Evolutionary conservation across 169 alveolate species (phyloP).

Genomic region (Plasmodium malariae): DNA sequence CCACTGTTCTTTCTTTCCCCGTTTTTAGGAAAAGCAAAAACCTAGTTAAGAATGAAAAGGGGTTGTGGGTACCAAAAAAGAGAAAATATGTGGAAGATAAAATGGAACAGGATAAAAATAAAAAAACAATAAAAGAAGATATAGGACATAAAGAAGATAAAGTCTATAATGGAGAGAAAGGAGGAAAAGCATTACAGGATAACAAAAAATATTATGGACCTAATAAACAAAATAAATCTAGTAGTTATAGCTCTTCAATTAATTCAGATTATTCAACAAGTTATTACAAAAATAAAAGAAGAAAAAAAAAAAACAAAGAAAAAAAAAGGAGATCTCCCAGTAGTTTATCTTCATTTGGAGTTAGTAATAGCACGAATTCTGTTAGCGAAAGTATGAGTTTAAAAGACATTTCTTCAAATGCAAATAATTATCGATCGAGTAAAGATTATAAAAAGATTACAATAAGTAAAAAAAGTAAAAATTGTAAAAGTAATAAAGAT

Average conservation of each 20-base stretch:
- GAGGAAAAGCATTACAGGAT: not conserved
- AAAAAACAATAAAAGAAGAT: conserved; percentile 3
- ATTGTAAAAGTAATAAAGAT: not conserved
- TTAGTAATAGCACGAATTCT: not conserved
- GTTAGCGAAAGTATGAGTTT: not conserved
- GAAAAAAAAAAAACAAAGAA: conserved; percentile 1
- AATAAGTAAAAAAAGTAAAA: not conserved
- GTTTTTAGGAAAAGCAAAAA: conserved; percentile 39
- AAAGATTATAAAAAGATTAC: not conserved
- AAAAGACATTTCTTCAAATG: not conserved
- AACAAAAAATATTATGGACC: not conserved
- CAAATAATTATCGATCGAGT: not conserved
- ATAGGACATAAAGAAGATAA: not conserved
- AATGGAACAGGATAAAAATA: conserved; percentile 1
- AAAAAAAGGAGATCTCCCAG: not conserved
- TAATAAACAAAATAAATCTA: conserved; percentile 23
- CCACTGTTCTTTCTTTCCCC: not conserved
- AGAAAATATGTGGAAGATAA: conserved; percentile 3
- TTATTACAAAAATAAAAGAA: conserved; percentile 1
- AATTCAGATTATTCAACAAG: conserved; percentile 5
- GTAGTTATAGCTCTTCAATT: conserved; percentile 1
- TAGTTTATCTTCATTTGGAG: not conserved
- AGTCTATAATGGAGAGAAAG: not conserved
- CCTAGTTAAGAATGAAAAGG: conserved; percentile 41
- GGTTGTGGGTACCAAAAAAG: conserved; percentile 40